Base-by-base conservation (phyloP, 768 basidiomycete genomes). In the Clavaria fumosa region DNA sequence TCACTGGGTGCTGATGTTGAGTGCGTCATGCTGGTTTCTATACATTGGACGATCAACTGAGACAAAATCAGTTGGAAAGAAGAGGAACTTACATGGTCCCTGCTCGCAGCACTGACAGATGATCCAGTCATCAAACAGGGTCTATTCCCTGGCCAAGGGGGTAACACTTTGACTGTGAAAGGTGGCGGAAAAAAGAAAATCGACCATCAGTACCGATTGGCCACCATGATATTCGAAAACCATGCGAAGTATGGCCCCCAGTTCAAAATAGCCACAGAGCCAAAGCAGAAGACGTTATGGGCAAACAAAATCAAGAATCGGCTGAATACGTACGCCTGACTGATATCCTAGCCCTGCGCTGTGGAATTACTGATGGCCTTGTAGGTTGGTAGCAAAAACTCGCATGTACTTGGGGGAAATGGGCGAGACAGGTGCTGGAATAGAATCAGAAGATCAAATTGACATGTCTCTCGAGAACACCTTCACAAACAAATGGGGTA, bases 361-460 rank as follows among this genome's bases (percentile, higher is more conserved):
- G 10, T 17, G n/a, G 7, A 31, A n/a, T 17, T n/a, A 17, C 30
- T 17, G 18, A n/a, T 17, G n/a, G 30, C 14, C 23, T 14, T 37
- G 12, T 27, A 38, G 37, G 24, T 17, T 38, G 20, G 17, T 27
- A 9, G 31, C 28, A 20, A 27, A 14, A 17, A 28, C 27, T 15
- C 7, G 15, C 18, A 12, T 12, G 14, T 28, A 31, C 22, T 15
- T 30, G 9, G 15, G 19, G 23, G 34, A 31, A 10, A 31, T 43
- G 32, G 47, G 47, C 12, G 15, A 42, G 35, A 45, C 47, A 9
- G 45, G 47, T 6, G 43, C 33, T 22, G 47, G 47, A 3, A 49
- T 49, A 24, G 31, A 17, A 14, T 23, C 21, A 9, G 43, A 34
- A 14, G 27, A 31, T 11, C 38, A 48, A 5, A 39, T 49, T 19